These are phyloP conservation scores for Pulveroboletus sp. DNA, from an alignment of 768 basidiomycete genomes.

Conservation along the genomic window DNA sequence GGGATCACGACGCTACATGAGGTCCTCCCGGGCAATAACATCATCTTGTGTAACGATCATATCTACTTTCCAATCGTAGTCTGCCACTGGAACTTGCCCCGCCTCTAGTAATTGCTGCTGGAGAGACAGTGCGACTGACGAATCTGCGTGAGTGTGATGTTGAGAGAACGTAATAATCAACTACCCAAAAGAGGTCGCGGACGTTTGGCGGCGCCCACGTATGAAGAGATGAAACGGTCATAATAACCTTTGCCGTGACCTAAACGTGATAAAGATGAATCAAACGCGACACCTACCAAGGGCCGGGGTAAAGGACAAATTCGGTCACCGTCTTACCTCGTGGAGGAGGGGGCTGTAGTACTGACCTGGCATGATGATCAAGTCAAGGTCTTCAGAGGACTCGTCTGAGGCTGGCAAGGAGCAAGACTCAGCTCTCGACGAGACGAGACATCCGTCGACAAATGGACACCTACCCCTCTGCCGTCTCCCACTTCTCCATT, in stretches of 20 bases:
- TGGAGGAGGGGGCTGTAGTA: constrained; percentile 8
- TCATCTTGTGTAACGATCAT: constrained; percentile 49
- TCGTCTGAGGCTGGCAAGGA: constrained; percentile 27
- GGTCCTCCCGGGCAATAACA: constrained; percentile 22
- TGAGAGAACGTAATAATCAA: constrained; percentile 16
- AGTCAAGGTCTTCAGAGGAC: constrained; percentile 44
- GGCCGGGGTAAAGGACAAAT: constrained; percentile 7
- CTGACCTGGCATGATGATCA: constrained; percentile 66
- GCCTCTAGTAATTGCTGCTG: constrained; percentile 56
- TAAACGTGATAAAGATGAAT: constrained; percentile 59
- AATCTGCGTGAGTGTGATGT: constrained; percentile 11
- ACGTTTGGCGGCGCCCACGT: constrained; percentile 37
- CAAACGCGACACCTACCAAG: constrained; percentile 65
- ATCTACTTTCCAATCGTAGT: constrained; percentile 63
- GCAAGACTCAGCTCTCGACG: constrained; percentile 1
- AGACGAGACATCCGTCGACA: neutral
- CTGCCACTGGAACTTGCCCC: constrained; percentile 48
- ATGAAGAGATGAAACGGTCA: constrained; percentile 63
- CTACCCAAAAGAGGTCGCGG: constrained; percentile 57
- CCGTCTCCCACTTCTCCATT: constrained; percentile 43
- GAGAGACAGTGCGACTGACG: constrained; percentile 58
- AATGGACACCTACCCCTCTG: constrained; percentile 42
- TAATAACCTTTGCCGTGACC: constrained; percentile 86
- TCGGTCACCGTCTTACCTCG: constrained; percentile 7
- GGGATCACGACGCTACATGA: constrained; percentile 17